Evolutionary conservation across 1,139 yeast species (phyloP).

Genomic region (Debaryomyces sp.): DNA sequence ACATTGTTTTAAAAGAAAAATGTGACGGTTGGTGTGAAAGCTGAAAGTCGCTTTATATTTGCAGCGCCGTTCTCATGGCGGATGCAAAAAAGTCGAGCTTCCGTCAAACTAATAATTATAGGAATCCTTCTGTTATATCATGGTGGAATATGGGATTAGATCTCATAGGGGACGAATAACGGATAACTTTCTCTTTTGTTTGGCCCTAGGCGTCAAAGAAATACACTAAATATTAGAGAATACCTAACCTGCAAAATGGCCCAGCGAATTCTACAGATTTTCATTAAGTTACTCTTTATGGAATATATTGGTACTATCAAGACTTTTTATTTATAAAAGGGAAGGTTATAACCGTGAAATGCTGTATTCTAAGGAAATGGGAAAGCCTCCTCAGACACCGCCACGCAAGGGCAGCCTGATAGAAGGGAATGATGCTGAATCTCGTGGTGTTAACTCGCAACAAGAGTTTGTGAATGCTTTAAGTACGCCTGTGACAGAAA

Average conservation of each 20-base stretch:
- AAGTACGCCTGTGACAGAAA: constrained; percentile 2
- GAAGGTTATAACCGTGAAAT: background rate
- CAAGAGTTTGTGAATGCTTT: background rate
- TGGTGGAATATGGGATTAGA: no score
- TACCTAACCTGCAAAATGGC: constrained; percentile 4
- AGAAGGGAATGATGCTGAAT: no score
- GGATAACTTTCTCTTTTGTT: background rate
- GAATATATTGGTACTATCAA: background rate
- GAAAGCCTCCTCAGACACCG: background rate
- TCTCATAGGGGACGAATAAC: background rate
- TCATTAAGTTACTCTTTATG: constrained; percentile 8
- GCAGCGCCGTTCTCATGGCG: background rate
- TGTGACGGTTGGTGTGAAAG: background rate
- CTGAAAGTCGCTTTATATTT: background rate
- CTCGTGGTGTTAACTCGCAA: background rate
- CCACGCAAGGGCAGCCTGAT: background rate
- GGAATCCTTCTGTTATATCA: background rate
- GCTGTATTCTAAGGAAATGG: background rate
- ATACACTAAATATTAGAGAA: background rate
- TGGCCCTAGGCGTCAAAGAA: background rate
- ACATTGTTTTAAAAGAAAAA: background rate
- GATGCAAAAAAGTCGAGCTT: background rate
- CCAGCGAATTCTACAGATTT: constrained; percentile 3
- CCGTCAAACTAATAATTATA: background rate
- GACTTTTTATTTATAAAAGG: background rate